A percentile compares a stretch with the other conserved stretches of the same genome.
These are phyloP conservation scores for Psidium friedrichsthalianum DNA, from an alignment of 345 rosid genomes.

Conservation along the genomic window DNA sequence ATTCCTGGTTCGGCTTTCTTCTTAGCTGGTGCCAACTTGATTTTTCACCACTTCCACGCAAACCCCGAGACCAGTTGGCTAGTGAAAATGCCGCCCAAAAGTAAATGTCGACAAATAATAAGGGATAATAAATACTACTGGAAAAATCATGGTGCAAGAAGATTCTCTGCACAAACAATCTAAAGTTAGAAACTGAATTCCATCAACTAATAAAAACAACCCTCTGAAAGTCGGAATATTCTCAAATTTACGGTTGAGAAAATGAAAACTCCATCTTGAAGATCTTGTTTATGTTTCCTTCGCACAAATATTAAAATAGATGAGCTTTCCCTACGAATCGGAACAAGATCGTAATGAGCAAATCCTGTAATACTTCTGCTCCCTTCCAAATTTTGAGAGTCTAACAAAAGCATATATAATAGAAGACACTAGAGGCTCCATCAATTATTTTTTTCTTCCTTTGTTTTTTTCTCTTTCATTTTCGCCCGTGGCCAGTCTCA, in stretches of 20 bases:
- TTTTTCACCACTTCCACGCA: slow-evolving; percentile 82
- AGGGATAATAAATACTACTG: neutral
- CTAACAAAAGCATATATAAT: neutral
- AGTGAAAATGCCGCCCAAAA: neutral
- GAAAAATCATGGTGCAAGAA: neutral
- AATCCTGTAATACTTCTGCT: neutral
- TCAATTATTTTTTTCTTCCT: neutral
- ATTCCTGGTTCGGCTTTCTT: slow-evolving; percentile 53
- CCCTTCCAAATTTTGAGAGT: neutral
- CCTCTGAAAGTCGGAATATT: neutral
- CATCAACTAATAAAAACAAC: neutral
- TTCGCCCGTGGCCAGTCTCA: too few species aligned
- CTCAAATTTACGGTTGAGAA: neutral
- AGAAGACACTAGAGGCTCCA: neutral
- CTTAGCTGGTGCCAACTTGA: slow-evolving; percentile 47
- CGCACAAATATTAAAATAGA: neutral
- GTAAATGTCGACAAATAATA: neutral
- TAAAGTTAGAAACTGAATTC: neutral
- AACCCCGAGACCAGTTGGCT: slow-evolving; percentile 60
- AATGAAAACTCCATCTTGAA: neutral
- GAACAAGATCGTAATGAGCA: neutral
- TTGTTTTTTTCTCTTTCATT: too few species aligned
- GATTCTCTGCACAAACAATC: neutral
- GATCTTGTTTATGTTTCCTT: neutral
- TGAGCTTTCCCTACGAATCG: neutral